Evolutionary conservation across 345 rosid species (phyloP).

Genomic region (Sisymbrium altissimum): DNA sequence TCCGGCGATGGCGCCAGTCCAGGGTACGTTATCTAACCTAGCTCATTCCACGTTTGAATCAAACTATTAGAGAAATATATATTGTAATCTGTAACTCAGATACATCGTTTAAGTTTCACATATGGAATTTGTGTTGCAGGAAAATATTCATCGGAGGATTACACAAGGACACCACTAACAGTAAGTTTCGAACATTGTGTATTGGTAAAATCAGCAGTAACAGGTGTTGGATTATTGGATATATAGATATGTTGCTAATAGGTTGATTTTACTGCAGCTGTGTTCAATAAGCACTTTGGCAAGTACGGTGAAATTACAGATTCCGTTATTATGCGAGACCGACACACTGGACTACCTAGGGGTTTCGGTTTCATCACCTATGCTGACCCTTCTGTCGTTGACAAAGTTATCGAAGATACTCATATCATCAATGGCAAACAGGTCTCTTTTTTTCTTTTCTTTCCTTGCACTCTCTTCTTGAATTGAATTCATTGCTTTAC

Average conservation of each 20-base stretch:
- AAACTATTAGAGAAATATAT: neutral
- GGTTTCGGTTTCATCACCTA: constrained; percentile 92
- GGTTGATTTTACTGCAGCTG: constrained; percentile 41
- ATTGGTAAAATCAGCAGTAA: too few relatives aligned
- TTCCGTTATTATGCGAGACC: constrained; percentile 90
- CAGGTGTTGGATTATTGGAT: too few relatives aligned
- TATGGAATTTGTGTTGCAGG: constrained; percentile 35
- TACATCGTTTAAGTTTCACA: neutral
- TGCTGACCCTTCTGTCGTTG: constrained; percentile 83
- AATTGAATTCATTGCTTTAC: neutral
- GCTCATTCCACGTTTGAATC: neutral
- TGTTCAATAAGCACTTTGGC: constrained; percentile 72
- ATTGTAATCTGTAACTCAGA: neutral
- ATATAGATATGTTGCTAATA: too few relatives aligned
- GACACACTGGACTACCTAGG: constrained; percentile 76
- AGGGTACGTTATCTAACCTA: constrained; percentile 46
- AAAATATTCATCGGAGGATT: constrained; percentile 89
- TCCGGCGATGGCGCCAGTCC: constrained; percentile 79
- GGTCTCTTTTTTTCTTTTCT: constrained; percentile 40
- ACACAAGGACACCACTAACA: constrained; percentile 64
- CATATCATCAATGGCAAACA: constrained; percentile 82
- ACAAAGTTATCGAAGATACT: constrained; percentile 73
- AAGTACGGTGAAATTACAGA: constrained; percentile 84
- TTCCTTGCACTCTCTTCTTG: neutral
- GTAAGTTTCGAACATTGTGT: constrained; percentile 26